phyloP scores from a whole-genome alignment of 78 protist species.

The Dictyostelium capitatum region DNA sequence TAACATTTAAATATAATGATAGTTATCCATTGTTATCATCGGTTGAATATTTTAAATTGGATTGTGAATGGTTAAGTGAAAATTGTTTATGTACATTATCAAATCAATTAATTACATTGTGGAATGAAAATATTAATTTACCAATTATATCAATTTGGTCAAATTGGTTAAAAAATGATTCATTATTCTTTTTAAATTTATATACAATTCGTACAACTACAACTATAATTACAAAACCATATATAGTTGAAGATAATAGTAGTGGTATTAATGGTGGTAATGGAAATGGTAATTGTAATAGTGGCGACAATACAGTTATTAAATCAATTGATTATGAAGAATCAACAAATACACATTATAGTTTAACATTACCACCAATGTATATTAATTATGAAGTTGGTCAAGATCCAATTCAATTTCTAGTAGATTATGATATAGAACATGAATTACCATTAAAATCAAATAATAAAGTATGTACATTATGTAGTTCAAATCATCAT shows the following conservation, averaged over 20 bases:
- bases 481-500: not conserved
- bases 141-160: slow-evolving; percentile 32
- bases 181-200: slow-evolving; percentile 16
- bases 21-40: slow-evolving; percentile 11
- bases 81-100: not conserved
- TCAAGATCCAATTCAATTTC: slow-evolving; percentile 13
- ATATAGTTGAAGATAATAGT: not conserved
- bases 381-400: not conserved
- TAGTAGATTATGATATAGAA: slow-evolving; percentile 11
- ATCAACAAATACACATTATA: not conserved
- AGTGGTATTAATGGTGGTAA: not conserved
- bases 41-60: not conserved
- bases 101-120: not conserved
- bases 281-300: not conserved
- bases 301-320: not conserved
- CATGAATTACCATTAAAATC: not conserved
- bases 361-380: slow-evolving; percentile 23
- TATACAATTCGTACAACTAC: slow-evolving; percentile 17
- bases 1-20: slow-evolving; percentile 31
- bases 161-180: slow-evolving; percentile 2
- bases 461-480: slow-evolving; percentile 10
- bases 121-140: not conserved
- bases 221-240: slow-evolving; percentile 2
- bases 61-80: slow-evolving; percentile 14
- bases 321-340: not conserved